Base-by-base conservation (phyloP, 495 filamentous ascomycete species). In the Cercophora sp. region DNA sequence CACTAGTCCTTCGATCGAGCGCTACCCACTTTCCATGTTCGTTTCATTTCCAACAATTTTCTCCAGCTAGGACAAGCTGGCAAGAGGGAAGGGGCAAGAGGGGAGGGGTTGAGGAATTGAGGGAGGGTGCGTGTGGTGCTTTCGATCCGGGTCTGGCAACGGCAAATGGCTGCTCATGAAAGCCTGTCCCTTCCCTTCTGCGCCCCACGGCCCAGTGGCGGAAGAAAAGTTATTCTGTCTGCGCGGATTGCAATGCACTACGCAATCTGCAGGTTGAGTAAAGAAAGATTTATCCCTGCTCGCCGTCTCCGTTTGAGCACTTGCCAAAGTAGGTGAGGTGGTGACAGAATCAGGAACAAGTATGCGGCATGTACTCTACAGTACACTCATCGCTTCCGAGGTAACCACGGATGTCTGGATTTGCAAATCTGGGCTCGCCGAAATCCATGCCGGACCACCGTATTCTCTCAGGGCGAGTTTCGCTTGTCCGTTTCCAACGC, bases 11-110 rank as follows among this genome's bases (percentile, higher is more conserved):
- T 9, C 32, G 51, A 51, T 58, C 48, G 45, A 51, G 45, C 48
- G 44, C 51, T 51, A 25, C 35, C 56, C 51, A 45, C 56, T 47
- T 44, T 51, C 46, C 19, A 22, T 22, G 45, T 48, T 32, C 25
- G 32, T 39, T 31, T 40, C 22, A 55, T 11, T 37, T 32, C 35
- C 51, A 26, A 43, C 37, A 43, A 49, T 51, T 55, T 55, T 40
- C 29, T 37, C 41, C 31, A 54, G 26, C 31, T 24, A 22, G 6
- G 8, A 2, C 5, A 22, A 43, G 25, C n/a, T n/a, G n/a, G n/a
- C n/a, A n/a, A n/a, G n/a, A n/a, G n/a, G n/a, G n/a, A n/a, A n/a
- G n/a, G n/a, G n/a, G n/a, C n/a, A n/a, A n/a, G n/a, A n/a, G n/a
- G n/a, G n/a, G n/a, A n/a, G n/a, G n/a, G n/a, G n/a, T n/a, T n/a